These are phyloP conservation scores for Isabelozyma gotoi DNA, from an alignment of 805 yeast genomes.

Conservation along the genomic window DNA sequence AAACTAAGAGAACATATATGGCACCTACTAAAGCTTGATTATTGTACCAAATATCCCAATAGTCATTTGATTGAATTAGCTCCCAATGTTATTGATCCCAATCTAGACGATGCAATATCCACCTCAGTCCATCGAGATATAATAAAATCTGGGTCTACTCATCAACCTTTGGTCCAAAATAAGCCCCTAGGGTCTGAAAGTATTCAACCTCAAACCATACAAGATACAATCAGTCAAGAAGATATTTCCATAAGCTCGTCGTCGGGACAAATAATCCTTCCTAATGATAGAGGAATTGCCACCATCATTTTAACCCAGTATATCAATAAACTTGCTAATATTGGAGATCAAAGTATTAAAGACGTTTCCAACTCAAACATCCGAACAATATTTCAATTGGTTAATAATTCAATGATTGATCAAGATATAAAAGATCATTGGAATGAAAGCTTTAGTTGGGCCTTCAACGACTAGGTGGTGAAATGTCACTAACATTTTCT, in stretches of 20 bases:
- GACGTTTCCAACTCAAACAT: slow-evolving; percentile 9
- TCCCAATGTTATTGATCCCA: background rate
- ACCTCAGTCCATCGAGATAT: too few relatives aligned
- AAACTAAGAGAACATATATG: slow-evolving; percentile 30
- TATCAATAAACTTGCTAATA: slow-evolving; percentile 12
- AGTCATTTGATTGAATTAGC: background rate
- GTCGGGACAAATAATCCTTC: slow-evolving; percentile 1
- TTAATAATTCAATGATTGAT: slow-evolving; percentile 18
- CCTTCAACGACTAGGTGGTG: slow-evolving; percentile 1
- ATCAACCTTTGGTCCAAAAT: too few relatives aligned
- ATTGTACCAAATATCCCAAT: slow-evolving; percentile 5
- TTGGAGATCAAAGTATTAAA: slow-evolving; percentile 7
- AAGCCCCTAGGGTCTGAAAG: background rate
- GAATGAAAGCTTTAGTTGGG: slow-evolving; percentile 16
- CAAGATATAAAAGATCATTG: slow-evolving; percentile 17
- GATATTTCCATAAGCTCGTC: background rate
- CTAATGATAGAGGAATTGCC: slow-evolving; percentile 20
- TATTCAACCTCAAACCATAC: too few relatives aligned
- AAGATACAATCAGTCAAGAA: too few relatives aligned
- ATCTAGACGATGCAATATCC: too few relatives aligned
- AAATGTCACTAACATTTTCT: too few relatives aligned
- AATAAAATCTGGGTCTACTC: too few relatives aligned
- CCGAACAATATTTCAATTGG: slow-evolving; percentile 13
- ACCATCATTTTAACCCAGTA: slow-evolving; percentile 20
- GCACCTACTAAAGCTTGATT: slow-evolving; percentile 26